Conservation (phyloP, 2,329 filamentous ascomycete species). For the Paecilomyces fulvus region DNA sequence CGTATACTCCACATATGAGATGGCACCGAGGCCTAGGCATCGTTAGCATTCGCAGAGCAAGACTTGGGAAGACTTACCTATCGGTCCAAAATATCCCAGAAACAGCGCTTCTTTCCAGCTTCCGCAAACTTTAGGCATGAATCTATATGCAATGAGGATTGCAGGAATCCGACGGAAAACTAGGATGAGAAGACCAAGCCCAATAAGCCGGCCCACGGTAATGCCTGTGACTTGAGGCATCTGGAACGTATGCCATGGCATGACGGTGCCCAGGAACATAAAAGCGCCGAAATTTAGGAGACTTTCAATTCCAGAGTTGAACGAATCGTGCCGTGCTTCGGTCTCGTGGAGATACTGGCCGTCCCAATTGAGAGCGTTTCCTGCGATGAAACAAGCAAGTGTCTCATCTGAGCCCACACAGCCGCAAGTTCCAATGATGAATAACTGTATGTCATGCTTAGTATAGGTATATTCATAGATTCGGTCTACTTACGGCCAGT, state of each 20-base stretch:
- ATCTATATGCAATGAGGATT: constrained; percentile 46
- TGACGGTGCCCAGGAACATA: constrained; percentile 49
- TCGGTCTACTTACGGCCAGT: constrained; percentile 31
- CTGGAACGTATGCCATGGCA: constrained; percentile 50
- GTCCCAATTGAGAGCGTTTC: constrained; percentile 54
- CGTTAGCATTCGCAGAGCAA: neutral
- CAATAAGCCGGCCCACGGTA: constrained; percentile 43
- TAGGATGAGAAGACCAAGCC: constrained; percentile 45
- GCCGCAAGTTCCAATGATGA: constrained; percentile 51
- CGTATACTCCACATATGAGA: constrained; percentile 41
- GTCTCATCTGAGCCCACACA: constrained; percentile 52
- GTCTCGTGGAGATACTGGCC: constrained; percentile 51
- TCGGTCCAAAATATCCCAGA: constrained; percentile 49
- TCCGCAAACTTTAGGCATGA: constrained; percentile 46
- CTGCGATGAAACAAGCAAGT: constrained; percentile 53
- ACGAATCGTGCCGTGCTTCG: constrained; percentile 50
- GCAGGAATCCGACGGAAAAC: constrained; percentile 51
- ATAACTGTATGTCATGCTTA: constrained; percentile 34
- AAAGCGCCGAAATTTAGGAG: constrained; percentile 54
- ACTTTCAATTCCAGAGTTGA: constrained; percentile 51
- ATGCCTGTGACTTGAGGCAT: constrained; percentile 46
- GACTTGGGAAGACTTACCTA: constrained; percentile 17
- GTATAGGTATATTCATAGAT: neutral
- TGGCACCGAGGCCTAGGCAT: constrained; percentile 33
- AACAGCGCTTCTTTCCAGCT: constrained; percentile 52